A percentile compares a stretch with the other conserved stretches of the same genome.
phyloP scores from a whole-genome alignment of 75 land plant species.

The Cupressus sempervirens region DNA sequence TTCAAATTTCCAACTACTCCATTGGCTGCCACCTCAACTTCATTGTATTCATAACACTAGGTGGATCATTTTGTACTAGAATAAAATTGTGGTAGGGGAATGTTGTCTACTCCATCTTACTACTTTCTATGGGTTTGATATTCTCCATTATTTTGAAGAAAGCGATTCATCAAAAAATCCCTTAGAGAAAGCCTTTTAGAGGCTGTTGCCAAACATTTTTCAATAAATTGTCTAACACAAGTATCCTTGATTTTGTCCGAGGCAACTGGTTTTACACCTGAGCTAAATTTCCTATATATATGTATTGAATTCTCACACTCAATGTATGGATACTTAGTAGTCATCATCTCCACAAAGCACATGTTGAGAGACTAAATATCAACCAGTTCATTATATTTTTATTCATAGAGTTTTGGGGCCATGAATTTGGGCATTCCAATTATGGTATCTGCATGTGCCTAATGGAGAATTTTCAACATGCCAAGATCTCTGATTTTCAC shows the following conservation, averaged over 20 bases:
- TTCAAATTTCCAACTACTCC: too few relatives aligned
- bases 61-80: too few relatives aligned
- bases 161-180: constrained; percentile 45
- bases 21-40: too few relatives aligned
- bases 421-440: constrained; percentile 41
- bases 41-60: too few relatives aligned
- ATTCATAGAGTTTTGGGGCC: constrained; percentile 38
- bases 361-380: constrained; percentile 36
- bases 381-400: constrained; percentile 38
- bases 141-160: constrained; percentile 29
- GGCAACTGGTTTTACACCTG: constrained; percentile 48
- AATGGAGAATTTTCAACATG: constrained; percentile 29
- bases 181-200: constrained; percentile 39
- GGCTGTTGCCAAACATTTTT: constrained; percentile 47
- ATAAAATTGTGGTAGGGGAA: too few relatives aligned
- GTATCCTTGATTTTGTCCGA: constrained; percentile 40
- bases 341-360: constrained; percentile 41
- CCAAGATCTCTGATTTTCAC: constrained; percentile 43
- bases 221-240: constrained; percentile 40
- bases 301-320: constrained; percentile 31
- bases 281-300: constrained; percentile 29
- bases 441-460: constrained; percentile 30
- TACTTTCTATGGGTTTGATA: too few relatives aligned
- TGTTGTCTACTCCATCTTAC: too few relatives aligned
- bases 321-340: constrained; percentile 33